These are phyloP conservation scores for Botrytis sinoallii DNA, from an alignment of 2,329 filamentous ascomycete species.

Conservation along the genomic window DNA sequence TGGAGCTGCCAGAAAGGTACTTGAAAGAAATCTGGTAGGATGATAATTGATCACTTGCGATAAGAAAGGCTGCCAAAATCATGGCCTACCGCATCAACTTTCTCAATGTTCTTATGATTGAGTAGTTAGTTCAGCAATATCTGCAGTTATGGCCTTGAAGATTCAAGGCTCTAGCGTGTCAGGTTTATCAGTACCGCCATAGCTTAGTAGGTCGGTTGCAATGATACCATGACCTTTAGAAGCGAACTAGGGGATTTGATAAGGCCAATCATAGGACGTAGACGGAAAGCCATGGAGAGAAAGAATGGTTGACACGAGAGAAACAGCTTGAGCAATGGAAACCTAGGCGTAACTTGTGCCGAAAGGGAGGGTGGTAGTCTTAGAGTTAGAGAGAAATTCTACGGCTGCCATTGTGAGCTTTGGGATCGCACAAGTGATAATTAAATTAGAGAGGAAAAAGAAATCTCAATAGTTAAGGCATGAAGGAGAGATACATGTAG, in stretches of 20 bases:
- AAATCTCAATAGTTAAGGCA: no score
- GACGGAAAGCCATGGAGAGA: conserved; percentile 50
- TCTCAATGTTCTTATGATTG: conserved; percentile 24
- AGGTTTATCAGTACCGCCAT: conserved; percentile 39
- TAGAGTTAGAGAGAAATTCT: background rate
- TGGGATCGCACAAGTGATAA: background rate
- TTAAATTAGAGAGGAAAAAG: background rate
- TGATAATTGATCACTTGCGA: background rate
- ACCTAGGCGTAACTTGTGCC: conserved; percentile 34
- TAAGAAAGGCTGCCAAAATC: conserved; percentile 15
- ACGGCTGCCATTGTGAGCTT: background rate
- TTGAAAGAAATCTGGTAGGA: background rate
- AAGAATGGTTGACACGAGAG: conserved; percentile 40
- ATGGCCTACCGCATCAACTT: conserved; percentile 21
- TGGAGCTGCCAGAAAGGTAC: background rate
- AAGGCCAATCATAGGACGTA: conserved; percentile 43
- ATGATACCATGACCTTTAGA: conserved; percentile 43
- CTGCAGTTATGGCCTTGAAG: conserved; percentile 35
- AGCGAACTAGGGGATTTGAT: conserved; percentile 27
- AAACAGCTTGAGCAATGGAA: conserved; percentile 25
- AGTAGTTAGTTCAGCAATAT: conserved; percentile 39
- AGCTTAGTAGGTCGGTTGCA: conserved; percentile 43
- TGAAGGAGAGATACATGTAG: background rate
- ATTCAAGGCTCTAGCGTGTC: conserved; percentile 33
- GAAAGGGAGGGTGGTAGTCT: background rate